phyloP scores from a whole-genome alignment of 257 asterid genomes.

The Lycium barbarum region DNA sequence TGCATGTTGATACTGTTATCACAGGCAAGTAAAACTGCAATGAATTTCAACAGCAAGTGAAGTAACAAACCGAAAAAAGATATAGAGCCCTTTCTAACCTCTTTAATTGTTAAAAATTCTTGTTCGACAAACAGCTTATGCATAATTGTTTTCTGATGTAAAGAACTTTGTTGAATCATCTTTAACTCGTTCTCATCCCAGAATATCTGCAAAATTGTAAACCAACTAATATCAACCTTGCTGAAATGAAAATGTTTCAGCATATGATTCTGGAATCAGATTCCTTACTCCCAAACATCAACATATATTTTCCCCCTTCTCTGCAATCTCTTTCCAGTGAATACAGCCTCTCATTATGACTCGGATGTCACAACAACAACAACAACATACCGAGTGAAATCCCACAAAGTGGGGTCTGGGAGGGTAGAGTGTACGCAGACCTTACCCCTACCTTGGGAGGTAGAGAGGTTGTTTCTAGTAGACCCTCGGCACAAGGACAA shows the following conservation, averaged over 20 bases:
- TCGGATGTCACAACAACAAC: neutral
- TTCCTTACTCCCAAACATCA: neutral
- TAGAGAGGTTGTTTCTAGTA: too few species aligned
- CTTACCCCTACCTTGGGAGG: too few species aligned
- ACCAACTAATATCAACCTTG: slow-evolving; percentile 4
- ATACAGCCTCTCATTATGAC: neutral
- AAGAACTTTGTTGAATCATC: slow-evolving; percentile 63
- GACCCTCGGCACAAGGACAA: too few species aligned
- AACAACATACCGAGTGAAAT: too few species aligned
- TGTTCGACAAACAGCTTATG: slow-evolving; percentile 60
- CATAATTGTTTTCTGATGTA: slow-evolving; percentile 66
- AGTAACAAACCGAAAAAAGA: neutral
- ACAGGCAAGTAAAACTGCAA: neutral
- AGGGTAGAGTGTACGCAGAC: too few species aligned
- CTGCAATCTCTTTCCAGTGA: neutral
- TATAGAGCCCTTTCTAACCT: slow-evolving; percentile 40
- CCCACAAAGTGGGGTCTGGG: too few species aligned
- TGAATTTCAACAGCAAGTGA: neutral
- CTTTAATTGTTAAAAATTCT: slow-evolving; percentile 58
- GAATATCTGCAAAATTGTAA: slow-evolving; percentile 51
- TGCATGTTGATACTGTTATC: neutral
- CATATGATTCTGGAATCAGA: neutral
- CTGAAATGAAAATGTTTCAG: neutral
- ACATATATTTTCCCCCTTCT: neutral
- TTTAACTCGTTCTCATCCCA: slow-evolving; percentile 75